A percentile compares a stretch with the other conserved stretches of the same genome.
These are phyloP conservation scores for Pseudomicrostroma phylloplanum DNA, from an alignment of 1,284 basidiomycete species.

Conservation along the genomic window DNA sequence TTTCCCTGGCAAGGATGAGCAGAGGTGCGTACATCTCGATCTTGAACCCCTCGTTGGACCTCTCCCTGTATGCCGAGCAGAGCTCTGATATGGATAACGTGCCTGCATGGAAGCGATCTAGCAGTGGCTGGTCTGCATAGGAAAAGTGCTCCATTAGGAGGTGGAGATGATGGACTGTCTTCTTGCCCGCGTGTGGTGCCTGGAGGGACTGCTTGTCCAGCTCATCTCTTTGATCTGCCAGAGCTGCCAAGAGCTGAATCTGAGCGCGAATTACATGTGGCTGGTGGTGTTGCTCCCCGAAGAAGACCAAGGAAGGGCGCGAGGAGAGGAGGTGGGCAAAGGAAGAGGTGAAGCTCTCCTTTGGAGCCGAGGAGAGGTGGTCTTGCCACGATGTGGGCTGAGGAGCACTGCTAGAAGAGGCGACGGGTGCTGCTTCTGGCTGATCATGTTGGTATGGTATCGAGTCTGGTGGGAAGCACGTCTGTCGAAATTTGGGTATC, in stretches of 20 bases:
- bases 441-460: no score
- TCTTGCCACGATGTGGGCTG: conserved; percentile 4
- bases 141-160: conserved; percentile 38
- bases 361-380: conserved; percentile 4
- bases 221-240: conserved; percentile 12
- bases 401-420: neutral
- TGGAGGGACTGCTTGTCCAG: conserved; percentile 12
- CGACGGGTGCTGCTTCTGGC: neutral
- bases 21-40: conserved; percentile 34
- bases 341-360: neutral
- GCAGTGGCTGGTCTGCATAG: conserved; percentile 29
- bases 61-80: conserved; percentile 14
- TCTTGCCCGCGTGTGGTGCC: neutral
- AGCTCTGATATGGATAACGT: conserved; percentile 17
- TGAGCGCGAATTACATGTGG: conserved; percentile 31
- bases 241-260: conserved; percentile 25
- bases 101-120: conserved; percentile 20
- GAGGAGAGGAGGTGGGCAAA: conserved; percentile 2
- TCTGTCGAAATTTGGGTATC: conserved; percentile 2
- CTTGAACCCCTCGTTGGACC: conserved; percentile 29
- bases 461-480: neutral
- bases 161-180: conserved; percentile 21
- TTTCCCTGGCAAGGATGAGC: conserved; percentile 33
- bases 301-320: conserved; percentile 27
- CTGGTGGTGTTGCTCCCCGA: conserved; percentile 43